A percentile compares a stretch with the other conserved stretches of the same genome.
Conservation (phyloP, 1,284 basidiomycete genomes). For the Butyriboletus appendiculatus region DNA sequence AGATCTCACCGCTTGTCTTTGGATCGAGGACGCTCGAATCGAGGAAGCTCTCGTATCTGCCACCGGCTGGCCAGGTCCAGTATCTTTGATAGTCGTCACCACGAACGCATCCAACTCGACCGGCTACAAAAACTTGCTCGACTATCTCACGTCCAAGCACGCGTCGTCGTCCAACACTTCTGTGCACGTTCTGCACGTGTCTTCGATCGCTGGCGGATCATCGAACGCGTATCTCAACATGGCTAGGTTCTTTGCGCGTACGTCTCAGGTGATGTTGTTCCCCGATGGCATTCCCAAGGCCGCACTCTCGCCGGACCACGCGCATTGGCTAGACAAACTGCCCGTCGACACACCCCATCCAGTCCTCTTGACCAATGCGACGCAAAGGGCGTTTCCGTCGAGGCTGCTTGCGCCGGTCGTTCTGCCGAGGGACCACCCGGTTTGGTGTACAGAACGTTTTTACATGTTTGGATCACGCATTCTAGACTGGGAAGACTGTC, state of each 20-base stretch:
- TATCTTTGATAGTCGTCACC: conserved; percentile 56
- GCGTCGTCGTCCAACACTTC: conserved; percentile 35
- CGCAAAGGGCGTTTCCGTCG: conserved; percentile 34
- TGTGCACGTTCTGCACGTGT: conserved; percentile 51
- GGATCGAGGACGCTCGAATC: conserved; percentile 43
- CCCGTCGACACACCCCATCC: conserved; percentile 32
- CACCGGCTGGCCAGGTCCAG: conserved; percentile 52
- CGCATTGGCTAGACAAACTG: conserved; percentile 23
- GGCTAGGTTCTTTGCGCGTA: conserved; percentile 58
- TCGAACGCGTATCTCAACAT: conserved; percentile 63
- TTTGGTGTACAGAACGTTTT: conserved; percentile 67
- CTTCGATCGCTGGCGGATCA: conserved; percentile 39
- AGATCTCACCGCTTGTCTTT: conserved; percentile 52
- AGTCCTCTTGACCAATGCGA: conserved; percentile 29
- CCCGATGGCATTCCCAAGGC: conserved; percentile 39
- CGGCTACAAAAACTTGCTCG: conserved; percentile 32
- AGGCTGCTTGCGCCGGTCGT: conserved; percentile 47
- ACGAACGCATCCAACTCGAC: conserved; percentile 34
- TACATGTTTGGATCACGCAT: conserved; percentile 47
- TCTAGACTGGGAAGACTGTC: conserved; percentile 62
- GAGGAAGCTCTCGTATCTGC: conserved; percentile 37
- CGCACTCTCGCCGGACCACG: not conserved
- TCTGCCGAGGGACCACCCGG: conserved; percentile 46
- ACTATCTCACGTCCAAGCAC: conserved; percentile 11
- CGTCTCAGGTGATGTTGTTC: conserved; percentile 51